These are phyloP conservation scores for Westerdykella aurantiaca DNA, from an alignment of 2,329 filamentous ascomycete genomes.

Conservation along the genomic window DNA sequence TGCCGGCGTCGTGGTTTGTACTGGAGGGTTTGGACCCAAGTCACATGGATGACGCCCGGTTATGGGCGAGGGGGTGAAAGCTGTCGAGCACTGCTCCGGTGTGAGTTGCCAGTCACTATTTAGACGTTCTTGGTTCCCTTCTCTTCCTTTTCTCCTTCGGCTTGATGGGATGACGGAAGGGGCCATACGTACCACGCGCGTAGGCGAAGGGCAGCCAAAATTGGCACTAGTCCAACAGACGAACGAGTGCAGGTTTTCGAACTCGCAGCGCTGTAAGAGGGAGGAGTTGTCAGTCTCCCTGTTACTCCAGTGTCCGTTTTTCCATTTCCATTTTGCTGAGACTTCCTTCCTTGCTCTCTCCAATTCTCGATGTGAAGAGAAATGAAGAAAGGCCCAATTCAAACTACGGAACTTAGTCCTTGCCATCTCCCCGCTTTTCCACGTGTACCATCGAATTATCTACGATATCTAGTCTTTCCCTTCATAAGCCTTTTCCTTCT, in stretches of 20 bases:
- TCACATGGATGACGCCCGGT: constrained; percentile 26
- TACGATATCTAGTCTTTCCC: no score
- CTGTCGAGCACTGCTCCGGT: constrained; percentile 15
- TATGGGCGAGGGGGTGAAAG: constrained; percentile 19
- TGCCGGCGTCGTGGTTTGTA: no score
- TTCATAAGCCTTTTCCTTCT: not conserved
- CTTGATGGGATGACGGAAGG: not conserved
- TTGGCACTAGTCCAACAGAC: constrained; percentile 25
- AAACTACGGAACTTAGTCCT: no score
- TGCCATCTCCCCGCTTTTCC: no score
- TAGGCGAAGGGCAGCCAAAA: constrained; percentile 24
- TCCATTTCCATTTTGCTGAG: not conserved
- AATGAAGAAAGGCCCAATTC: no score
- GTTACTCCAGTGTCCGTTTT: not conserved
- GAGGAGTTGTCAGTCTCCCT: constrained; percentile 2
- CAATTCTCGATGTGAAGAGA: no score
- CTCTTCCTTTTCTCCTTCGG: no score
- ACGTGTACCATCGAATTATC: no score
- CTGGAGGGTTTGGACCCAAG: constrained; percentile 7
- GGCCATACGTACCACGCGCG: constrained; percentile 11
- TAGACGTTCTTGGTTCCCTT: no score
- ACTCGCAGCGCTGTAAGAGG: constrained; percentile 18
- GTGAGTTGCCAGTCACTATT: not conserved
- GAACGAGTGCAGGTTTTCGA: constrained; percentile 27
- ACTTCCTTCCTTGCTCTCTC: not conserved